Evolutionary conservation across 2,329 filamentous ascomycete species (phyloP), one percentile per base, ranked within the genome.

Genomic region (Nakataea oryzae): DNA sequence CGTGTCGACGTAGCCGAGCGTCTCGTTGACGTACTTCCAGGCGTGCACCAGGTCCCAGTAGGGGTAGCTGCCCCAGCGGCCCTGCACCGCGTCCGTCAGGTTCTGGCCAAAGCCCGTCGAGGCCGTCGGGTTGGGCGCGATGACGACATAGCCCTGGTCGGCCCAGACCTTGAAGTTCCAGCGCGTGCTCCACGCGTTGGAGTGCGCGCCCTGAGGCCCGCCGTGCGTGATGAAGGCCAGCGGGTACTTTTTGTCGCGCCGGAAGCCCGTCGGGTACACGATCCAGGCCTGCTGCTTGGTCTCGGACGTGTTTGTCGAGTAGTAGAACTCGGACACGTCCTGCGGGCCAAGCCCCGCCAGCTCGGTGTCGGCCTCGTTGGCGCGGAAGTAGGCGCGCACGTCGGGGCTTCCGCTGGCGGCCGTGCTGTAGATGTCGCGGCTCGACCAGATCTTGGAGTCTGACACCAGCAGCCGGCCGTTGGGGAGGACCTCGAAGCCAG

Each of bases 121-220:
- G 17, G 80, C 81, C 2, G 80, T 81, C 3, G 81, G 81, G 65
- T 84, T 83, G 11, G 81, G 81, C 8, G 78, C 75, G 57, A 83
- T 74, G 4, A 83, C 81, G 32, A 83, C 75, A 66, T 83, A 83
- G 12, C 81, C 81, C 66, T 84, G 81, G 64, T 83, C 81, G 8
- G 81, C 81, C 70, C 81, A 83, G 57, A 81, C 74, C 41, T 79
- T 78, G 24, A 79, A 79, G 66, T 83, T 82, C 80, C 80, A 82
- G 7, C 80, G 72, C 5, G 78, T 82, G 59, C 75, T 78, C 80
- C 80, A 83, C 54, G 74, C 74, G 66, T 82, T 79, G 63, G 74
- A 78, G 73, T 79, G 81, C 2, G 79, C 77, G 27, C 78, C 77
- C 65, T 82, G 80, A 0, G 81, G 81, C 0, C 81, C 81, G 32